phyloP scores from a whole-genome alignment of 768 basidiomycete species.

The Boletus subcaerulescens region DNA sequence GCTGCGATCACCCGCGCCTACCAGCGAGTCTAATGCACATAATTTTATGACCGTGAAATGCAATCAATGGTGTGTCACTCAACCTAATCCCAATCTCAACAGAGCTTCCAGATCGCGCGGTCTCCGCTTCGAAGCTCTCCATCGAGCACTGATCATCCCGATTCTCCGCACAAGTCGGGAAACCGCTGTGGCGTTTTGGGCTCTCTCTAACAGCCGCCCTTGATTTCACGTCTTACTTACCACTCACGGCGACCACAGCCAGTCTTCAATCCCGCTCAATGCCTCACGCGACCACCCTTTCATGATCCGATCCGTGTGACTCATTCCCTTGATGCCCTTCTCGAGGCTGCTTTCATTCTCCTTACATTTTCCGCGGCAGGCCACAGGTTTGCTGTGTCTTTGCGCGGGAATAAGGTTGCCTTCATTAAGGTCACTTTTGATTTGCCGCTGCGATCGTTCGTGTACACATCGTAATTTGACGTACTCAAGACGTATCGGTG shows the following conservation, averaged over 20 bases:
- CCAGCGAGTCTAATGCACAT: constrained; percentile 4
- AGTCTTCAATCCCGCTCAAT: not conserved
- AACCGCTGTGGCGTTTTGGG: not conserved
- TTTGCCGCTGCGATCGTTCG: constrained; percentile 17
- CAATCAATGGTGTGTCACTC: constrained; percentile 15
- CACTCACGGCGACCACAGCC: not conserved
- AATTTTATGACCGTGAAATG: constrained; percentile 12
- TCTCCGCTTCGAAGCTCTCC: constrained; percentile 14
- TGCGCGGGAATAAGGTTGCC: constrained; percentile 25
- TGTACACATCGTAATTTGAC: constrained; percentile 20
- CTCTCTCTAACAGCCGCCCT: not conserved
- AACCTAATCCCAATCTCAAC: constrained; percentile 25
- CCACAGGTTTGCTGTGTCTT: constrained; percentile 3
- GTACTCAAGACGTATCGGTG: constrained; percentile 27
- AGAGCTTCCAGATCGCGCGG: constrained; percentile 20
- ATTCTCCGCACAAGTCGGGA: constrained; percentile 19
- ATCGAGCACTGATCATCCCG: constrained; percentile 15
- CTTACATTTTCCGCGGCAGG: constrained; percentile 4
- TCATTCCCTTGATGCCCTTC: constrained; percentile 7
- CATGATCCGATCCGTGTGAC: constrained; percentile 20
- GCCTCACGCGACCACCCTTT: not conserved
- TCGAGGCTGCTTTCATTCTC: constrained; percentile 5
- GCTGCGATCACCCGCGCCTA: constrained; percentile 8
- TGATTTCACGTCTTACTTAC: not conserved
- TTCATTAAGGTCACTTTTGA: constrained; percentile 18